Conservation (phyloP, 352 stramenopile genomes). For the Globisporangium okanoganense region DNA sequence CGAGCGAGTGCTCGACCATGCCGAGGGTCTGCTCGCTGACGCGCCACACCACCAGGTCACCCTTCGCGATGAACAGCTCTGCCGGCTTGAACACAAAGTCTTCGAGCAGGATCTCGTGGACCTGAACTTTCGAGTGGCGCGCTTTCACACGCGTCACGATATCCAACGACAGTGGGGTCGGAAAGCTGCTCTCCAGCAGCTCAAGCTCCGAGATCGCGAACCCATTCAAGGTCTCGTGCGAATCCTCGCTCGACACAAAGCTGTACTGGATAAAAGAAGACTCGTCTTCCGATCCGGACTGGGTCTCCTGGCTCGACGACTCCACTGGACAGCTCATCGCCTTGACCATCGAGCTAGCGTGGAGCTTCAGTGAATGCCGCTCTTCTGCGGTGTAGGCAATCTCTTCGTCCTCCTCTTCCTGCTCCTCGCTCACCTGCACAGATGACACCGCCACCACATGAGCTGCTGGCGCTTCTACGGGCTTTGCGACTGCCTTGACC, state of each 20-base stretch:
- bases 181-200: constrained; percentile 18
- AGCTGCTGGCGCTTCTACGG: constrained; percentile 4
- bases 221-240: neutral
- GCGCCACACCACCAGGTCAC: constrained; percentile 37
- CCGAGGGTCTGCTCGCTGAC: constrained; percentile 27
- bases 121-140: constrained; percentile 8
- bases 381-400: constrained; percentile 32
- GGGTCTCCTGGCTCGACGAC: constrained; percentile 67
- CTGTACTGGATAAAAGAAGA: constrained; percentile 27
- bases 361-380: constrained; percentile 35
- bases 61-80: constrained; percentile 22
- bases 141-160: neutral
- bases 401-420: constrained; percentile 36
- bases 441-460: neutral
- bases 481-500: constrained; percentile 23
- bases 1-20: constrained; percentile 42
- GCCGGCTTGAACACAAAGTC: constrained; percentile 31
- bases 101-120: constrained; percentile 36
- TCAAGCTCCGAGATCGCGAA: neutral
- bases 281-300: constrained; percentile 64
- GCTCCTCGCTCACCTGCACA: neutral
- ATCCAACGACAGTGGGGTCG: constrained; percentile 25
- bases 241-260: constrained; percentile 9
- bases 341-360: constrained; percentile 22
- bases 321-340: constrained; percentile 24